phyloP scores from a whole-genome alignment of 169 alveolate species.

The Besnoitia besnoiti region DNA sequence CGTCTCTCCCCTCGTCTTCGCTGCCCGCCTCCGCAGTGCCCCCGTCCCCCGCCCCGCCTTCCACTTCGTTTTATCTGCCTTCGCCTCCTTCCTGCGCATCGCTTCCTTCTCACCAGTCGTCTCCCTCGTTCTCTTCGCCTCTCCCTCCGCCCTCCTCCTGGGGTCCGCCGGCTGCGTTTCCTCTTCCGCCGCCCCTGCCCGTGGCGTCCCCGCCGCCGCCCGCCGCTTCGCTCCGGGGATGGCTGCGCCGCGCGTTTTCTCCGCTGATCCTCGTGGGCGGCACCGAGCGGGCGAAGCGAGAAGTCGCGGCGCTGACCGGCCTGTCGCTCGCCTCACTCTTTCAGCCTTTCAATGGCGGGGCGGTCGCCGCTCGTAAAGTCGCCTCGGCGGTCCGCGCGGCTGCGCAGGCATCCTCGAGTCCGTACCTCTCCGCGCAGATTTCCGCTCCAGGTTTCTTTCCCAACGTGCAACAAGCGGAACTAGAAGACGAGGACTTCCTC shows the following conservation, averaged over 20 bases:
- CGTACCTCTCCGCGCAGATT: background rate
- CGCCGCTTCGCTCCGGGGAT: background rate
- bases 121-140: background rate
- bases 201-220: background rate
- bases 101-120: background rate
- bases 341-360: constrained; percentile 51
- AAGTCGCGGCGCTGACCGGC: constrained; percentile 39
- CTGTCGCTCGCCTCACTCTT: constrained; percentile 52
- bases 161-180: background rate
- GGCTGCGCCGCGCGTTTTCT: constrained; percentile 46
- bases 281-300: constrained; percentile 48
- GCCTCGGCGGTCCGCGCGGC: constrained; percentile 36
- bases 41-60: too few species aligned
- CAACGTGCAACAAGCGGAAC: background rate
- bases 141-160: background rate
- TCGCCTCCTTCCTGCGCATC: too few species aligned
- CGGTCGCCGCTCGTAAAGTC: background rate
- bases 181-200: constrained; percentile 5
- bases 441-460: background rate
- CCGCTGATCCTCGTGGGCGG: constrained; percentile 54
- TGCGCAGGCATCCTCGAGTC: background rate
- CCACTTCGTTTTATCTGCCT: too few species aligned
- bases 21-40: too few species aligned
- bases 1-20: too few species aligned
- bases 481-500: constrained; percentile 1